Base-by-base conservation (phyloP, 768 basidiomycete species). In the Kwoniella shandongensis region DNA sequence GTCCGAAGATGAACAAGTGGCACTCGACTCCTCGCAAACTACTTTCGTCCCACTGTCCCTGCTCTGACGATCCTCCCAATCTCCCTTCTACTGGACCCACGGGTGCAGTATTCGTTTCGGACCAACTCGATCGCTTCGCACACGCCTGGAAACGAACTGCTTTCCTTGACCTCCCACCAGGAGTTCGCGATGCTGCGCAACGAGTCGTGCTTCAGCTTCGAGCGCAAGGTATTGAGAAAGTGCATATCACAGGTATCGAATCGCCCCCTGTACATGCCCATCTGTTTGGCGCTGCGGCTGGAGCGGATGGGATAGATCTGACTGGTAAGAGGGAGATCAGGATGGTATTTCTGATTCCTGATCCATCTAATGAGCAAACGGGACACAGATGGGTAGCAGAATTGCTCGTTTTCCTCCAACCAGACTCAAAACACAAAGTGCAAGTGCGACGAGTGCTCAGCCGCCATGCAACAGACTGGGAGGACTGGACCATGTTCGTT, bases 401-500 rank as follows among this genome's bases (percentile, higher is more conserved):
- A 30, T 22, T 67, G 11, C 26, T 63, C 13, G 41, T 63, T 23
- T 59, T 58, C 22, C 18, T 46, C 7, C 35, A 20, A 12, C 23
- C 8, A 25, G 17, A 25, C 1, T 30, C 35, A 18, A 3, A 38
- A 38, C 11, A 12, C 4, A 41, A 22, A n/a, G 50, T 44, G 2
- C 35, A 10, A 18, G 49, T 64, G 4, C 50, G 59, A 44, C 57
- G 50, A 18, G 47, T 63, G 4, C 58, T 62, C 10, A 52, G 23
- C 23, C 38, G 63, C 17, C 59, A 29, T 17, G 6, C 25, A 0
- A 22, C 47, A 20, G 66, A 67, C 32, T 56, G 49, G 48, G 23
- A 58, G 42, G 66, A 67, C 32, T 65, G 66, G 66, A 52, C 53
- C 27, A n/a, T n/a, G n/a, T n/a, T n/a, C n/a, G n/a, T 57, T 15